Conservation (phyloP, 208 protist genomes). For the Porcisia hertigi region DNA sequence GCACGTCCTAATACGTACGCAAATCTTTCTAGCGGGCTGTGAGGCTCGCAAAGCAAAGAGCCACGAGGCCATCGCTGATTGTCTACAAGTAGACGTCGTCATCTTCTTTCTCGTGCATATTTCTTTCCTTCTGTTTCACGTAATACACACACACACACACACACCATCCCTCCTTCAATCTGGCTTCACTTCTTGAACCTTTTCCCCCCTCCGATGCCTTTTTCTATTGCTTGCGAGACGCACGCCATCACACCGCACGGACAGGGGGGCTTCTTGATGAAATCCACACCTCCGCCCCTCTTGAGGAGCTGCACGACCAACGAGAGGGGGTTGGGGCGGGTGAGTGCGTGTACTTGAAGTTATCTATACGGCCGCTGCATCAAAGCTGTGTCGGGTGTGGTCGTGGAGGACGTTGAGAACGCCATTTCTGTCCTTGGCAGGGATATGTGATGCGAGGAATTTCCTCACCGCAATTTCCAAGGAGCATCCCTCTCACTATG, state of each 20-base stretch:
- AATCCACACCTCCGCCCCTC: no score
- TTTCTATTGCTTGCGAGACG: background rate
- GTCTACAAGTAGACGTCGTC: background rate
- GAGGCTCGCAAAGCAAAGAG: constrained; percentile 1
- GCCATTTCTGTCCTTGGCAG: background rate
- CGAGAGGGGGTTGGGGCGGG: background rate
- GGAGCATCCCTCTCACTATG: background rate
- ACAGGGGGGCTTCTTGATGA: no score
- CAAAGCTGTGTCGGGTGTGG: background rate
- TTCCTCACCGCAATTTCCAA: background rate
- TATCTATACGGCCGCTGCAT: background rate
- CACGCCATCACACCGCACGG: background rate
- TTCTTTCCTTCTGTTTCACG: background rate
- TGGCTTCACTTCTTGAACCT: background rate
- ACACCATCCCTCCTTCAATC: background rate
- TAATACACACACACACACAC: background rate
- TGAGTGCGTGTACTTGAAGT: background rate
- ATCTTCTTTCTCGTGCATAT: constrained; percentile 68
- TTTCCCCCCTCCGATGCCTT: background rate
- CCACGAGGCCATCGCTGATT: no score
- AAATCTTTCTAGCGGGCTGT: background rate
- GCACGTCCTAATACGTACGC: background rate
- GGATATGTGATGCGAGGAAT: background rate
- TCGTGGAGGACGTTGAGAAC: background rate
- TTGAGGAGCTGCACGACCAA: background rate